Conservation (phyloP, 1,284 basidiomycete species). For the Cystobasidium pallidum region DNA sequence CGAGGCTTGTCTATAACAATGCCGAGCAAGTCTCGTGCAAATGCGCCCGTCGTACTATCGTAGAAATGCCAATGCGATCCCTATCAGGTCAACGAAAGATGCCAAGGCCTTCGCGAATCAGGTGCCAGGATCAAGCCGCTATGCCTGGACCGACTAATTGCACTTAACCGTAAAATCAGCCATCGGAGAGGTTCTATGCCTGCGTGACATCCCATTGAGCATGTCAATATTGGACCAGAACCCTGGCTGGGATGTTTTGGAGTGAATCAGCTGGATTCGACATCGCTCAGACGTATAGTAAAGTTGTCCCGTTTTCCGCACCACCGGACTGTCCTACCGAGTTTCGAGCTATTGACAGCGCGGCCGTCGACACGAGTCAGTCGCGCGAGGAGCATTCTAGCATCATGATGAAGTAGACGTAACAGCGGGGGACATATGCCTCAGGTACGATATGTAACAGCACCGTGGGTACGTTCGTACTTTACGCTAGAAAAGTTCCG, state of each 20-base stretch:
- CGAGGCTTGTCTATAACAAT: constrained; percentile 23
- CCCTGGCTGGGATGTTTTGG: no score
- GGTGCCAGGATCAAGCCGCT: constrained; percentile 43
- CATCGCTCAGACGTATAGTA: constrained; percentile 33
- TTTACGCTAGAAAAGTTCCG: no score
- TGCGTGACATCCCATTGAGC: constrained; percentile 45
- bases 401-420: neutral
- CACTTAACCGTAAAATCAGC: constrained; percentile 43
- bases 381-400: constrained; percentile 21
- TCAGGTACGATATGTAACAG: neutral
- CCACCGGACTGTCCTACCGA: no score
- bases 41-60: constrained; percentile 29
- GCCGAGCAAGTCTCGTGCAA: constrained; percentile 9
- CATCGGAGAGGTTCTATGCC: constrained; percentile 31
- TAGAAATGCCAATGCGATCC: constrained; percentile 48
- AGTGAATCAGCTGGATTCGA: constrained; percentile 33
- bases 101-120: constrained; percentile 45
- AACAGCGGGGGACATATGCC: neutral
- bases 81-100: constrained; percentile 45
- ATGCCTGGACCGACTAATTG: constrained; percentile 41
- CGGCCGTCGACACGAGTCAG: constrained; percentile 34
- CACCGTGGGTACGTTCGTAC: no score
- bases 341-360: constrained; percentile 9
- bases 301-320: no score
- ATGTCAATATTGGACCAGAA: constrained; percentile 46